Conservation (phyloP, 2,329 filamentous ascomycete species). For the Thielaviopsis euricoi region DNA sequence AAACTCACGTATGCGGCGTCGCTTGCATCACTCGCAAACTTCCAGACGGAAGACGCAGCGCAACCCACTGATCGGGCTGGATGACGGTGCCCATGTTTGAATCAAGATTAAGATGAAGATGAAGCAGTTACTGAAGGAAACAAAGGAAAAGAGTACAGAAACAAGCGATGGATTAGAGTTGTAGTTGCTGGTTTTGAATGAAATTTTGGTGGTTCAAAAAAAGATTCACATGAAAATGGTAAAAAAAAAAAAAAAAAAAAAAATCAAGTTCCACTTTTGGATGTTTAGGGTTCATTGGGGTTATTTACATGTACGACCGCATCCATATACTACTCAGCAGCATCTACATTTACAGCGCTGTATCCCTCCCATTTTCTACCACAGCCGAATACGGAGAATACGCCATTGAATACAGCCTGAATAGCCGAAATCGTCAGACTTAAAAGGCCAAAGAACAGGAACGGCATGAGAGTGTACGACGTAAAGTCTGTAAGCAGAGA, state of each 20-base stretch:
- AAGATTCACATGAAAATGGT: neutral
- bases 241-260: neutral
- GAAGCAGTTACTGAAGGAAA: no score
- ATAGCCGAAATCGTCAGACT: constrained; percentile 21
- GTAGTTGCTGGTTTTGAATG: no score
- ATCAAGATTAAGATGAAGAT: neutral
- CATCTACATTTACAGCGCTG: neutral
- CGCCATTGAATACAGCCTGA: neutral
- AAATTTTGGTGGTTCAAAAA: no score
- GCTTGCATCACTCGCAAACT: constrained; percentile 40
- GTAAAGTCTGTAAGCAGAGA: constrained; percentile 19
- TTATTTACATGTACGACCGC: constrained; percentile 1
- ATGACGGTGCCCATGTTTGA: constrained; percentile 27
- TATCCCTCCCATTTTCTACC: neutral
- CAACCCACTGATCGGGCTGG: constrained; percentile 43
- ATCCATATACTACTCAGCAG: neutral
- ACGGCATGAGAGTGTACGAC: constrained; percentile 22
- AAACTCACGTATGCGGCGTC: constrained; percentile 39
- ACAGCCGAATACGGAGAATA: no score
- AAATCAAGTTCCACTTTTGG: neutral
- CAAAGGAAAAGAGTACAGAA: no score
- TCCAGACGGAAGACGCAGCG: constrained; percentile 42
- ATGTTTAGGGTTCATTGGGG: neutral
- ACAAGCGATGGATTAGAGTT: no score
- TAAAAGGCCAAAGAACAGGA: constrained; percentile 21